phyloP scores from a whole-genome alignment of 2,329 filamentous ascomycete genomes.

The Lomentospora prolificans region DNA sequence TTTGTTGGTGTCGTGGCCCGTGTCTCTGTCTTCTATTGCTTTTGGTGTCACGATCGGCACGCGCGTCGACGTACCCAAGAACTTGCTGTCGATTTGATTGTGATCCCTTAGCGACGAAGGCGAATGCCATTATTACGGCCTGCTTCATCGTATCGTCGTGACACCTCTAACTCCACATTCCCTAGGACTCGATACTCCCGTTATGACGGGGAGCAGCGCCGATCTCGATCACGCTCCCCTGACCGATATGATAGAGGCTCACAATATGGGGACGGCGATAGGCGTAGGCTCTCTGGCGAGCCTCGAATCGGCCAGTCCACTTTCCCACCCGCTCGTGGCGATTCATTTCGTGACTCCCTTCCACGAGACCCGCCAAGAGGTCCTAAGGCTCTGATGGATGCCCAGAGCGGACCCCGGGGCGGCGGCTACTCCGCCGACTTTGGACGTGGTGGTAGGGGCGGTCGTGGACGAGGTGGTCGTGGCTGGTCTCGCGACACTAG shows the following conservation, averaged over 20 bases:
- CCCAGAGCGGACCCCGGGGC: slow-evolving; percentile 57
- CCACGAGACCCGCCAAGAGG: slow-evolving; percentile 67
- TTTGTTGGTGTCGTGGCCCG: too few species aligned
- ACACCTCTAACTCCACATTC: too few species aligned
- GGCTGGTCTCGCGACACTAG: slow-evolving; percentile 54
- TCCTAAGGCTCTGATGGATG: slow-evolving; percentile 67
- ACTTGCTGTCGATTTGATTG: too few species aligned
- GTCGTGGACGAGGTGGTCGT: slow-evolving; percentile 36
- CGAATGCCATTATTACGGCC: neutral
- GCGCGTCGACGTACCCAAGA: too few species aligned
- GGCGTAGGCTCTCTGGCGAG: slow-evolving; percentile 52
- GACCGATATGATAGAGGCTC: slow-evolving; percentile 50
- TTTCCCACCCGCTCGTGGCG: slow-evolving; percentile 51
- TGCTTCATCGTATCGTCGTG: too few species aligned
- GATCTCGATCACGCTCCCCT: slow-evolving; percentile 59
- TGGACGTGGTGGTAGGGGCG: slow-evolving; percentile 39
- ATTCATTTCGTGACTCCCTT: slow-evolving; percentile 31
- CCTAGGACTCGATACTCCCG: slow-evolving; percentile 42
- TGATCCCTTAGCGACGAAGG: too few species aligned
- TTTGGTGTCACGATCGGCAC: too few species aligned
- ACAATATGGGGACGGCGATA: slow-evolving; percentile 53
- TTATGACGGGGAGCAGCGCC: slow-evolving; percentile 50
- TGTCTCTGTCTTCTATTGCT: neutral
- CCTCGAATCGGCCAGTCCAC: slow-evolving; percentile 42
- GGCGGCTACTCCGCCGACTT: slow-evolving; percentile 58